Base-by-base conservation (phyloP, 2,329 filamentous ascomycete genomes). In the Beauveria medogensis region DNA sequence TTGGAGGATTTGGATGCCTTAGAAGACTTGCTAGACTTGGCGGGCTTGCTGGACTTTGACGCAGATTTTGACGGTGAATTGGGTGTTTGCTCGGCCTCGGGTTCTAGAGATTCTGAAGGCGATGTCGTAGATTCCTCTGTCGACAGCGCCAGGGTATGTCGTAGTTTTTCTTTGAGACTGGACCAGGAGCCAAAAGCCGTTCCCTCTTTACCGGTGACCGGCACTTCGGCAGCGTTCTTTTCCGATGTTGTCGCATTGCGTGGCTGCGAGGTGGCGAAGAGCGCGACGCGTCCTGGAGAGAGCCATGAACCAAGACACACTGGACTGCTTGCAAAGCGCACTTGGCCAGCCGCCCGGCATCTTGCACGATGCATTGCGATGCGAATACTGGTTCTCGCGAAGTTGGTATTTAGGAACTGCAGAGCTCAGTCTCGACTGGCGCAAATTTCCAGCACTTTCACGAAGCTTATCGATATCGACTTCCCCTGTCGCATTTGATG, bases 391-490 rank as follows among this genome's bases (percentile, higher is more conserved):
- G n/a, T 20, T 7, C 24, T 3, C 48, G 44, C 18, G 2, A n/a
- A 5, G n/a, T 34, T 26, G 40, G 14, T 44, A 7, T 26, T 52
- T 48, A 12, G 24, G 26, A 28, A 28, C n/a, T 26, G 10, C 48
- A 34, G 9, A 34, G 26, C n/a, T n/a, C n/a, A 30, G 2, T 51
- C 10, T 3, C 26, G 22, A 43, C 55, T 12, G 37, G n/a, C 40
- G 24, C 47, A 44, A 44, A 46, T 24, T 59, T 52, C 37, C 34
- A 20, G 28, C 24, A 14, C 40, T 26, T 37, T 46, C 34, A 46
- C 8, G 16, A n/a, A 44, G 37, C 47, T 53, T 59, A 59, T 59
- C 56, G 56, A 59, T 59, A 59, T 18, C 20, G 30, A 52, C 5
- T 28, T 20, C 8, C 43, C 55, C 7, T 12, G 26, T n/a, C 30